phyloP scores from a whole-genome alignment of 1,139 yeast genomes.

The Zhuliangozyma blackwelliae region DNA sequence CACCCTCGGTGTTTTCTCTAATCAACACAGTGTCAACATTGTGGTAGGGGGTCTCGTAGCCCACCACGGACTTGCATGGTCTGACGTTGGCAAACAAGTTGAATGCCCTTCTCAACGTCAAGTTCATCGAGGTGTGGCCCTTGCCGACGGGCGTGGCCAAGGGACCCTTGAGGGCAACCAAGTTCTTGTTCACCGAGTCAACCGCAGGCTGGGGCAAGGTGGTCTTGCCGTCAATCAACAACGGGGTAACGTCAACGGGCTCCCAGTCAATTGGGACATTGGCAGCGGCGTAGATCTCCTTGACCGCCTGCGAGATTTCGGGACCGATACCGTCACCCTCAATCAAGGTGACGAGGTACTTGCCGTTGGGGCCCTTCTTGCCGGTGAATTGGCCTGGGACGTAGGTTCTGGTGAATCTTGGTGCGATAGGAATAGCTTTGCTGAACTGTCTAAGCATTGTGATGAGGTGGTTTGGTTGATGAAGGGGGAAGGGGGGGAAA shows the following conservation, averaged over 20 bases:
- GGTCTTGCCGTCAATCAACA: constrained; percentile 87
- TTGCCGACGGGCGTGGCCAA: constrained; percentile 98
- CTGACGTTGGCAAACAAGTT: constrained; percentile 94
- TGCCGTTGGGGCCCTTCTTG: constrained; percentile 49
- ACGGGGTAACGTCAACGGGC: constrained; percentile 92
- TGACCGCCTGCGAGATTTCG: constrained; percentile 91
- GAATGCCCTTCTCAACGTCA: constrained; percentile 96
- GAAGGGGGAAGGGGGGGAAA: neutral
- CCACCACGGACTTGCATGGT: constrained; percentile 91
- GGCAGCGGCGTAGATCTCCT: constrained; percentile 88
- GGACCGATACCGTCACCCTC: constrained; percentile 99
- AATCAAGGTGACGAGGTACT: constrained; percentile 89
- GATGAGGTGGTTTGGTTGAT: neutral
- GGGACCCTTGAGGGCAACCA: constrained; percentile 96
- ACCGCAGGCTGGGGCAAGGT: constrained; percentile 92
- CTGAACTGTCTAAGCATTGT: constrained; percentile 44
- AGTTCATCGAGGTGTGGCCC: constrained; percentile 96
- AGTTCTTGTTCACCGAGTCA: constrained; percentile 85
- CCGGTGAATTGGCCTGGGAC: constrained; percentile 52
- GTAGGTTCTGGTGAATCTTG: constrained; percentile 43
- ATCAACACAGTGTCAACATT: constrained; percentile 92
- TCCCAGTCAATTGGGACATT: constrained; percentile 96
- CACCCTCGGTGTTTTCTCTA: constrained; percentile 99
- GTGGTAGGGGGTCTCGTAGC: constrained; percentile 92
- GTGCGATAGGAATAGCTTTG: constrained; percentile 27